Evolutionary conservation across 2,329 filamentous ascomycete species (phyloP).

Genomic region (Xylariaceae sp.): DNA sequence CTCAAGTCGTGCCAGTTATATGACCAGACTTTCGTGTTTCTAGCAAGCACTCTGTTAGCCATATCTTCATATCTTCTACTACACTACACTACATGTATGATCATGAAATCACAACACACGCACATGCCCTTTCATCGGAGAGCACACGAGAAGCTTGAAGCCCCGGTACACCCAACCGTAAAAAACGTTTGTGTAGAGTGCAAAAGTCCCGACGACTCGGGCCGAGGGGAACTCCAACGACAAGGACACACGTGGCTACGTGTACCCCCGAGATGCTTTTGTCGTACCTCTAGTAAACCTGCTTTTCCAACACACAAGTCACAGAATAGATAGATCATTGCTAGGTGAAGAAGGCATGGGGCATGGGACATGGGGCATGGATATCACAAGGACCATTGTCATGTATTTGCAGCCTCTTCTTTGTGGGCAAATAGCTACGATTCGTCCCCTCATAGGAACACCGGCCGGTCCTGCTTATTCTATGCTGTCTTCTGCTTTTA

Average conservation of each 20-base stretch:
- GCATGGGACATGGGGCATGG: background rate
- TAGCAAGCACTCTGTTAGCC: too few relatives aligned
- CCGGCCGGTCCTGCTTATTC: constrained; percentile 3
- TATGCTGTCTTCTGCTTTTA: constrained; percentile 7
- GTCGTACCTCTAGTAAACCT: background rate
- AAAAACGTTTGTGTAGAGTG: too few relatives aligned
- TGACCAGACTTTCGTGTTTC: too few relatives aligned
- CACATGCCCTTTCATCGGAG: background rate
- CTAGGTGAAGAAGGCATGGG: background rate
- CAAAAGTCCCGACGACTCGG: background rate
- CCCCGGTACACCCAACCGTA: background rate
- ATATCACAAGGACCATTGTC: background rate
- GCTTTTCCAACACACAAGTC: background rate
- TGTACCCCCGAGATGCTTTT: background rate
- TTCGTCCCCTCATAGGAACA: constrained; percentile 1
- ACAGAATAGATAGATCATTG: constrained; percentile 1
- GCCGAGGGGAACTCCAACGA: background rate
- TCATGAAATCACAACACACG: too few relatives aligned
- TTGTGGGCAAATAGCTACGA: constrained; percentile 9
- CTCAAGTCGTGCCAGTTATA: too few relatives aligned
- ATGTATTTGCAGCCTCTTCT: constrained; percentile 11
- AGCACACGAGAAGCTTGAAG: background rate
- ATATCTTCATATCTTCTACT: too few relatives aligned
- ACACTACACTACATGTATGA: too few relatives aligned
- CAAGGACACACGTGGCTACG: constrained; percentile 10